A percentile compares a stretch with the other conserved stretches of the same genome.
phyloP scores from a whole-genome alignment of 192 early-diverging fungal genomes.

The Coemansia reversa region DNA sequence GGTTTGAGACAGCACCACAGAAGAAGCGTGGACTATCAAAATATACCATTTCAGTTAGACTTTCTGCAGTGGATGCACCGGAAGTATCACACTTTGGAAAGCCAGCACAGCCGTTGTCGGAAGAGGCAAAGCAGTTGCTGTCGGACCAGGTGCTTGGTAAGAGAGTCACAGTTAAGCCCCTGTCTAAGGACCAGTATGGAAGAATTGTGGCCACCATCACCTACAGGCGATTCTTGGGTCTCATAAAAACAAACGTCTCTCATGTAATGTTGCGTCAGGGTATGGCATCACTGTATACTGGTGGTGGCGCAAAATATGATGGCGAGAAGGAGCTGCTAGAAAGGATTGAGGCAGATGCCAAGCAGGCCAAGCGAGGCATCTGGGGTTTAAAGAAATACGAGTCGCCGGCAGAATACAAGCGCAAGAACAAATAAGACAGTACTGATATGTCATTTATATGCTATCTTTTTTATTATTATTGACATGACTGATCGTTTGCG shows the following conservation, averaged over 20 bases:
- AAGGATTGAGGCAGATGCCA: conserved; percentile 30
- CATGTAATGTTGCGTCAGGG: conserved; percentile 43
- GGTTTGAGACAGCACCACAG: conserved; percentile 28
- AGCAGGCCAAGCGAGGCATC: conserved; percentile 29
- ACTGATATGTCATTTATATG: too few relatives aligned
- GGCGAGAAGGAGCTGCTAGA: conserved; percentile 38
- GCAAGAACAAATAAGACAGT: neutral
- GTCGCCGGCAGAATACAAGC: conserved; percentile 47
- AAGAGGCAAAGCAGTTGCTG: conserved; percentile 42
- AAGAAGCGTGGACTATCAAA: conserved; percentile 33
- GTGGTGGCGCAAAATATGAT: conserved; percentile 48
- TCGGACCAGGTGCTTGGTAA: conserved; percentile 27
- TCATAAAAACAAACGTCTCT: conserved; percentile 31
- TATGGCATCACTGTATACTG: conserved; percentile 37
- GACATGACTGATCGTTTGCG: neutral
- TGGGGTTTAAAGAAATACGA: conserved; percentile 46
- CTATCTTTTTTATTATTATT: too few relatives aligned
- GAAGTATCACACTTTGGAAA: conserved; percentile 55
- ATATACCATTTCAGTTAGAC: conserved; percentile 37
- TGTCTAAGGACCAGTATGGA: conserved; percentile 53
- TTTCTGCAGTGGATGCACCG: conserved; percentile 49
- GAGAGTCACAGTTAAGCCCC: conserved; percentile 31
- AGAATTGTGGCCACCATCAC: conserved; percentile 38
- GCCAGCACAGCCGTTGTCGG: conserved; percentile 47
- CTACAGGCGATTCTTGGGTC: conserved; percentile 20